These are phyloP conservation scores for Cystofilobasidium ferigula DNA, from an alignment of 768 basidiomycete genomes.

Conservation along the genomic window DNA sequence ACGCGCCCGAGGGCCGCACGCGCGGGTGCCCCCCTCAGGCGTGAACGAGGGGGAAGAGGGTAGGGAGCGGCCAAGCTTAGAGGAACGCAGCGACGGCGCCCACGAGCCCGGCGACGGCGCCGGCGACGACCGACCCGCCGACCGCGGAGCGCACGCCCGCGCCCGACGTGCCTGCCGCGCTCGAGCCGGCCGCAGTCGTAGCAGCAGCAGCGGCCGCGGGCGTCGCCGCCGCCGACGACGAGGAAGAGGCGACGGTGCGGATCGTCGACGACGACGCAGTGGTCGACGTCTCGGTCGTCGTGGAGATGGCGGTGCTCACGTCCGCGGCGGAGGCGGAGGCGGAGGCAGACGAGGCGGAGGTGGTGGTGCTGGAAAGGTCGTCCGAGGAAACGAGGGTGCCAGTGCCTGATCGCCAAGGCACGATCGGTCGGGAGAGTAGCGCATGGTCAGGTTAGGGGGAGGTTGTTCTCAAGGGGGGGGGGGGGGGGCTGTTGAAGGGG, in stretches of 20 bases:
- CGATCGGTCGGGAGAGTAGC: neutral
- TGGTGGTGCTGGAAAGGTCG: neutral
- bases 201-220: no score
- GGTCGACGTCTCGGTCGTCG: neutral
- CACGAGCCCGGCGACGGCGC: neutral
- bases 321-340: neutral
- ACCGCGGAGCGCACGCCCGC: neutral
- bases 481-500: no score
- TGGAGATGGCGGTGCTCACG: neutral
- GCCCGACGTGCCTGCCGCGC: neutral
- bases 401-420: constrained; percentile 2
- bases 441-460: neutral
- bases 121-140: neutral
- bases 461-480: neutral
- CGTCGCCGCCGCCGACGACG: no score
- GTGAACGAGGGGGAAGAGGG: no score
- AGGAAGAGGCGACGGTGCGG: no score
- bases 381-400: neutral
- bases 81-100: neutral
- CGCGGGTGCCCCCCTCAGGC: no score
- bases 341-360: constrained; percentile 6
- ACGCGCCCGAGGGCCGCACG: no score
- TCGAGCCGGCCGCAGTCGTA: neutral
- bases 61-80: no score
- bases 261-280: neutral